These are phyloP conservation scores for Lizonia empirigonia DNA, from an alignment of 2,329 filamentous ascomycete genomes.

Conservation along the genomic window DNA sequence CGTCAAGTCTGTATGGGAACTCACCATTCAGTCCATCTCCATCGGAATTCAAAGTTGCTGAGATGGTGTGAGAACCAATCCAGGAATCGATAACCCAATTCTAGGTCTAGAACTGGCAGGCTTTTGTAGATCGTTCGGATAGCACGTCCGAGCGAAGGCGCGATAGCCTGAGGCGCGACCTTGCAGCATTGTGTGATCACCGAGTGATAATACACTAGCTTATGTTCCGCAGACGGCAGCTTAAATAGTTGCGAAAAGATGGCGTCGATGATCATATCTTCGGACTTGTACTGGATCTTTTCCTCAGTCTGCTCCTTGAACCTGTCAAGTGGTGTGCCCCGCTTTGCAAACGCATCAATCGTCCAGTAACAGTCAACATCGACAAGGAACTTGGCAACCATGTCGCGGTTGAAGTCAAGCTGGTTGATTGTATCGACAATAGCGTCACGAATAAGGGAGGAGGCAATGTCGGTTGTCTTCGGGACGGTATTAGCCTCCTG, in stretches of 20 bases:
- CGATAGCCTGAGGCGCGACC: slow-evolving; percentile 93
- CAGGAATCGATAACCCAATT: slow-evolving; percentile 84
- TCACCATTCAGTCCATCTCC: slow-evolving; percentile 98
- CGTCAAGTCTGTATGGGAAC: slow-evolving; percentile 25
- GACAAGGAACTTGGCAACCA: slow-evolving; percentile 85
- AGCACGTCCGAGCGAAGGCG: slow-evolving; percentile 87
- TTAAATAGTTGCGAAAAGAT: slow-evolving; percentile 95
- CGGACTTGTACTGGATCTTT: slow-evolving; percentile 90
- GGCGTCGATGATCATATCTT: slow-evolving; percentile 96
- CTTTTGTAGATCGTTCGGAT: slow-evolving; percentile 91
- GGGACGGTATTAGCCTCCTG: slow-evolving; percentile 92
- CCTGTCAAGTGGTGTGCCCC: slow-evolving; percentile 90
- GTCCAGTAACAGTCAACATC: slow-evolving; percentile 96
- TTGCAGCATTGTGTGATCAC: slow-evolving; percentile 95
- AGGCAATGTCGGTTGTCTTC: slow-evolving; percentile 73
- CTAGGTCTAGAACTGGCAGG: slow-evolving; percentile 80
- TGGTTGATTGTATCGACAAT: slow-evolving; percentile 93
- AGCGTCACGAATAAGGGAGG: slow-evolving; percentile 82
- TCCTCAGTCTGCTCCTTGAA: slow-evolving; percentile 70
- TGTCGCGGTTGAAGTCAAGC: slow-evolving; percentile 88
- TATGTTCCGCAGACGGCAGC: slow-evolving; percentile 85
- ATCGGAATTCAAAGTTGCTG: slow-evolving; percentile 98
- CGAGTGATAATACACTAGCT: slow-evolving; percentile 95
- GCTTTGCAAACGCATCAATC: slow-evolving; percentile 87
- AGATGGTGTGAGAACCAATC: slow-evolving; percentile 99